Evolutionary conservation across 2,329 filamentous ascomycete species (phyloP).

Genomic region (Dactylonectria estremocensis): DNA sequence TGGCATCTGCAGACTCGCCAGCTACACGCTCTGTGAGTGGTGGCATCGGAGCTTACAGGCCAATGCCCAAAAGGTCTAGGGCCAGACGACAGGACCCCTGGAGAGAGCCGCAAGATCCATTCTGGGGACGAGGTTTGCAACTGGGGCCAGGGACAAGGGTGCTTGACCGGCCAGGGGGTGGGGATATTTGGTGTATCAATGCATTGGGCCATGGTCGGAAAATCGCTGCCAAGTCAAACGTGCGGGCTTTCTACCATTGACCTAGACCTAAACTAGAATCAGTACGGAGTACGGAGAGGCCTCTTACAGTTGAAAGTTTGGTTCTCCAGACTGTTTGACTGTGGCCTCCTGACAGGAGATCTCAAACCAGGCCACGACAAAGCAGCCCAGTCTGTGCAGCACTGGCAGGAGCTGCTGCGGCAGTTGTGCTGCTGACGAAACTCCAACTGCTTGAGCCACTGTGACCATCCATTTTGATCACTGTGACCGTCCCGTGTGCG

Average conservation of each 20-base stretch:
- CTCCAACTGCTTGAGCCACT: conserved; percentile 21
- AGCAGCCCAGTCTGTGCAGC: conserved; percentile 6
- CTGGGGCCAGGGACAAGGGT: conserved; percentile 39
- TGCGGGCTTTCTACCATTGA: conserved; percentile 23
- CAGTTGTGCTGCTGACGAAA: conserved; percentile 25
- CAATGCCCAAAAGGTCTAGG: conserved; percentile 7
- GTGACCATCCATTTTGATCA: conserved; percentile 13
- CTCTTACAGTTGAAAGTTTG: conserved; percentile 15
- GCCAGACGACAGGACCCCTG: conserved; percentile 20
- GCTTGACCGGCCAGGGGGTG: conserved; percentile 35
- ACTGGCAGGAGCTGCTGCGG: conserved; percentile 21
- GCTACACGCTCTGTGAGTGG: conserved; percentile 37
- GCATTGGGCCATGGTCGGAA: conserved; percentile 40
- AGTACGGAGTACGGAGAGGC: conserved; percentile 9
- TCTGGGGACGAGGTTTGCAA: conserved; percentile 42
- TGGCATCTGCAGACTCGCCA: conserved; percentile 31
- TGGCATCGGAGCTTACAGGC: conserved; percentile 42
- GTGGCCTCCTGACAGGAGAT: neutral
- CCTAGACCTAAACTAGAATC: too few relatives aligned
- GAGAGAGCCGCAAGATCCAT: conserved; percentile 51
- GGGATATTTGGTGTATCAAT: conserved; percentile 41
- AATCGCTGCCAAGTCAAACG: conserved; percentile 48
- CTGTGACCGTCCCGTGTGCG: conserved; percentile 18
- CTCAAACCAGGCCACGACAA: neutral
- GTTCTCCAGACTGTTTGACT: neutral